Percentiles rank a stretch among this genome's conserved stretches.
phyloP scores from a whole-genome alignment of 129 eudicot species.

The Arctium lappa region DNA sequence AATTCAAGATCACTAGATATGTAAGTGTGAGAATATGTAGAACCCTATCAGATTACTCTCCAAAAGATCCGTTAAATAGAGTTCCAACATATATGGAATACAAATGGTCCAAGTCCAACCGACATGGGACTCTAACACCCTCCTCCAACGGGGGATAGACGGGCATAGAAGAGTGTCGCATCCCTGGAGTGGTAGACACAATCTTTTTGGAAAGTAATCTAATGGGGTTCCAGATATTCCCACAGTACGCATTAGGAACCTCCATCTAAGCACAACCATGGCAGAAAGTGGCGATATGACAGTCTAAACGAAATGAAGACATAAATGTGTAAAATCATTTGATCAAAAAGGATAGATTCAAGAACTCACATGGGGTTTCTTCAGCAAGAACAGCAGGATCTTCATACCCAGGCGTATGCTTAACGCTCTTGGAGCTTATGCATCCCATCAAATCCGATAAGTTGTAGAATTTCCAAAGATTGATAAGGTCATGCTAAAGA shows the following conservation, averaged over 20 bases:
- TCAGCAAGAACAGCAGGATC: conserved; percentile 65
- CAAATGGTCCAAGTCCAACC: too few relatives aligned
- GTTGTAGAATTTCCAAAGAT: conserved; percentile 10
- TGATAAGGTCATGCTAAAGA: conserved; percentile 28
- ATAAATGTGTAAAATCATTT: background rate
- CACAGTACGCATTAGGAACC: background rate
- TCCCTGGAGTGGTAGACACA: too few relatives aligned
- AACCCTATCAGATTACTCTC: background rate
- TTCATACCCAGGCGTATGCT: conserved; percentile 66
- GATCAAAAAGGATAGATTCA: background rate
- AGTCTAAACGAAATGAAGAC: background rate
- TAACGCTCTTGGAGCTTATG: conserved; percentile 42
- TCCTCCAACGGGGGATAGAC: too few relatives aligned
- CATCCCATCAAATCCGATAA: conserved; percentile 58
- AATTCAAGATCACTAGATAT: background rate
- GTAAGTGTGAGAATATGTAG: background rate
- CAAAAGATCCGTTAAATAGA: background rate
- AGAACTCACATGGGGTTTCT: conserved; percentile 83
- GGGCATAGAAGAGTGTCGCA: too few relatives aligned
- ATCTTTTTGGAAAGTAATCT: background rate
- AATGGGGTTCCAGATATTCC: background rate
- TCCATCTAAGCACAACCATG: background rate
- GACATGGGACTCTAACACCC: too few relatives aligned
- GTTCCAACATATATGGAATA: too few relatives aligned
- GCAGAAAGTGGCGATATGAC: background rate